phyloP scores from a whole-genome alignment of 2,329 filamentous ascomycete species.

The Blastomyces parvus region DNA sequence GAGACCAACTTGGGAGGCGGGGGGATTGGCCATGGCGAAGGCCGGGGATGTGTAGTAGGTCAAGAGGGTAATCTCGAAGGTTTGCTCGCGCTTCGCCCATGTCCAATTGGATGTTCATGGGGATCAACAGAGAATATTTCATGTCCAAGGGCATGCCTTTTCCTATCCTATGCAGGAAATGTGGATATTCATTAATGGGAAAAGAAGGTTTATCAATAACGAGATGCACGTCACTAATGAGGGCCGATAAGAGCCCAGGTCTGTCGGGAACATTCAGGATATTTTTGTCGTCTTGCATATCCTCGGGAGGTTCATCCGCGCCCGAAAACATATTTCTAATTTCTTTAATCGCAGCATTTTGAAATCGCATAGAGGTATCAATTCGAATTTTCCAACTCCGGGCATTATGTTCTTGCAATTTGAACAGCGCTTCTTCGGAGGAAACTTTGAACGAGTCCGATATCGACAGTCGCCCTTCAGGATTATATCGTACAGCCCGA shows the following conservation, averaged over 20 bases:
- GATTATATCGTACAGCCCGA: slow-evolving; percentile 57
- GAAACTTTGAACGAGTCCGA: slow-evolving; percentile 63
- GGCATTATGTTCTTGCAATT: slow-evolving; percentile 69
- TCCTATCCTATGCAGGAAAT: slow-evolving; percentile 80
- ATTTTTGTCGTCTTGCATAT: slow-evolving; percentile 70
- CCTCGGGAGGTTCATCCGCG: slow-evolving; percentile 67
- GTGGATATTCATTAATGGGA: slow-evolving; percentile 66
- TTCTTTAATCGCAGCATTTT: slow-evolving; percentile 66
- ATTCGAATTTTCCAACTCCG: slow-evolving; percentile 90
- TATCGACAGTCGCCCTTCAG: slow-evolving; percentile 63
- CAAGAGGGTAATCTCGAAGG: slow-evolving; percentile 85
- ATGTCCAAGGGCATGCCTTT: slow-evolving; percentile 93
- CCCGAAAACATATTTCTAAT: slow-evolving; percentile 74
- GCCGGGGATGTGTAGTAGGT: slow-evolving; percentile 78
- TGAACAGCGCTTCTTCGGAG: slow-evolving; percentile 64
- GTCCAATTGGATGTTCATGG: slow-evolving; percentile 78
- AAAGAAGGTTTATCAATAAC: slow-evolving; percentile 89
- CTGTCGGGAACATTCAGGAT: slow-evolving; percentile 78
- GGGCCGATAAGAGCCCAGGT: slow-evolving; percentile 69
- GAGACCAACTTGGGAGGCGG: slow-evolving; percentile 67
- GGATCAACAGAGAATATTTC: slow-evolving; percentile 79
- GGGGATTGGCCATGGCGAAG: slow-evolving; percentile 71
- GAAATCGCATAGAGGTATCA: slow-evolving; percentile 60
- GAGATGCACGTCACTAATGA: slow-evolving; percentile 77
- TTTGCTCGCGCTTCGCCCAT: slow-evolving; percentile 85